These are phyloP conservation scores for Penicillium sp. DNA, from an alignment of 2,329 filamentous ascomycete species.

Conservation along the genomic window DNA sequence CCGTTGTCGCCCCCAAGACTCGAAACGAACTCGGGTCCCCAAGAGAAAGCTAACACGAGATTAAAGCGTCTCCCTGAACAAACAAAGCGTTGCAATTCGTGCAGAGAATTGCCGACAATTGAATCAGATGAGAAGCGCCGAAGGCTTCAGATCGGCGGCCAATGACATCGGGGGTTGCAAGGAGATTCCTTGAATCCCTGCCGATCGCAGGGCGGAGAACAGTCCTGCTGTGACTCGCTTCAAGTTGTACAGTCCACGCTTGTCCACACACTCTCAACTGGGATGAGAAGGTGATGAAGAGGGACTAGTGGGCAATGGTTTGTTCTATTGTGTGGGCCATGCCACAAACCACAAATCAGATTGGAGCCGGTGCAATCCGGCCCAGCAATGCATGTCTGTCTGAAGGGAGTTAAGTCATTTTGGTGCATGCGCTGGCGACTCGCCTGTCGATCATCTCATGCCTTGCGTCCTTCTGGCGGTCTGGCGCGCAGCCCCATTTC, in stretches of 20 bases:
- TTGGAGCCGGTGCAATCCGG: constrained; percentile 8
- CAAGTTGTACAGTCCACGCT: too few relatives aligned
- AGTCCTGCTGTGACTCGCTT: constrained; percentile 3
- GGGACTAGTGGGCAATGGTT: constrained; percentile 4
- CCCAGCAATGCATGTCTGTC: constrained; percentile 11
- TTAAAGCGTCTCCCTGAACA: constrained; percentile 7
- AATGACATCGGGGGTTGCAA: constrained; percentile 14
- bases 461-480: constrained; percentile 24
- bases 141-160: constrained; percentile 23
- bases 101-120: constrained; percentile 13
- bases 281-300: constrained; percentile 6
- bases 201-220: constrained; percentile 11
- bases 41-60: constrained; percentile 8
- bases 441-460: constrained; percentile 18
- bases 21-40: constrained; percentile 14
- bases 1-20: not conserved
- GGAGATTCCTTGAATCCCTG: constrained; percentile 17
- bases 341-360: constrained; percentile 12
- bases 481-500: constrained; percentile 12
- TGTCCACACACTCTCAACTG: not conserved
- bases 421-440: constrained; percentile 18
- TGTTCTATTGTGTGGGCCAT: constrained; percentile 14
- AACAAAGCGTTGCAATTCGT: constrained; percentile 18
- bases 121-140: constrained; percentile 26
- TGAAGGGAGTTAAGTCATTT: constrained; percentile 12